Evolutionary conservation across 148 eudicot species (phyloP), one percentile per base, ranked within the genome.

Genomic region (Nyssa sinensis): DNA sequence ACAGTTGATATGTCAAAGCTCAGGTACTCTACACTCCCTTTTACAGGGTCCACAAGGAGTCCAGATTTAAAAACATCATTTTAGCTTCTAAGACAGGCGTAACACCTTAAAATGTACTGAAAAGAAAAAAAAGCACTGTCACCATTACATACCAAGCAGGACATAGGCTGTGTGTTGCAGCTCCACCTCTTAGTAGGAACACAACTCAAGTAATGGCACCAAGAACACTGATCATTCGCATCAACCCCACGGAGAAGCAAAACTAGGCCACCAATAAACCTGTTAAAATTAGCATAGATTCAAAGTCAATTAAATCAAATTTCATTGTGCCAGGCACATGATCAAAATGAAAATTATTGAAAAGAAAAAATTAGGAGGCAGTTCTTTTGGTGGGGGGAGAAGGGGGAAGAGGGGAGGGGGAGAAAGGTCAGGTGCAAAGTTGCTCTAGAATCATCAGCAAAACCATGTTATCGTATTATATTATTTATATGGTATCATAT

Each of bases 131-230:
- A 55, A 55, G 23, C 1, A 55, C 16, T 60, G 27, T 44, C 37
- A 37, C 49, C n/a, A 31, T n/a, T 62, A 44, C 75, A 70, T 81
- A 91, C 98, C 87, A 66, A 24, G 75, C 97, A 94, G 70, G 89
- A 87, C 9, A 78, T 71, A 35, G 90, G 82, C 74, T 86, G 55
- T 17, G 88, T 53, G 61, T 85, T 69, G 81, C 98, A 90, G 78
- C 81, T 92, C 96, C 93, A 87, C 70, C 76, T 79, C 66, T 90
- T 83, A 58, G 93, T 85, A 71, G 95, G 93, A 49, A 92, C 78
- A 75, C 97, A 92, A 55, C 90, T 92, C 75, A 92, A 68, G 71
- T 94, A 88, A 79, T 87, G 98, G 86, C 98, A 92, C 96, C 98
- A 92, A 23, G 97, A 92, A 60, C 98, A 94, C 60, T 84, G 86